These are phyloP conservation scores for Suhomyces vadensis DNA, from an alignment of 805 yeast species.

Conservation along the genomic window DNA sequence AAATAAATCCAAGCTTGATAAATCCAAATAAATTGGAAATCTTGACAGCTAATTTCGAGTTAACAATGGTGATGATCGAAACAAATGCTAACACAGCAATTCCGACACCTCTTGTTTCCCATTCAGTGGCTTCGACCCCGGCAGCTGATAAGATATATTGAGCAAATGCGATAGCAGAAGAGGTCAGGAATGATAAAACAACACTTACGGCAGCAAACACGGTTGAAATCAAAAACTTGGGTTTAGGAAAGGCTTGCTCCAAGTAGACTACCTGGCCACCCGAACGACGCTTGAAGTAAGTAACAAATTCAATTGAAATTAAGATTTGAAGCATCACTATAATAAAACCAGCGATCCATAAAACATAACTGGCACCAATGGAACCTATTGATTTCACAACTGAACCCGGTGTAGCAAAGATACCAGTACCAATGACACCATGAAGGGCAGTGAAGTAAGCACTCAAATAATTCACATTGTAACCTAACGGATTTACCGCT, in stretches of 20 bases:
- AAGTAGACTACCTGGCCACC: slow-evolving; percentile 42
- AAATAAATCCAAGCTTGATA: slow-evolving; percentile 32
- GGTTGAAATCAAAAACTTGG: slow-evolving; percentile 36
- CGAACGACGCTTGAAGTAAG: slow-evolving; percentile 36
- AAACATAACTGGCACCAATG: slow-evolving; percentile 43
- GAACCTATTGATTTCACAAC: slow-evolving; percentile 50
- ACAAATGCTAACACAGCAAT: slow-evolving; percentile 30
- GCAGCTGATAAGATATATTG: slow-evolving; percentile 35
- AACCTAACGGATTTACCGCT: slow-evolving; percentile 36
- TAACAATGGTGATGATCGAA: slow-evolving; percentile 21
- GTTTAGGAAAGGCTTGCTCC: slow-evolving; percentile 40
- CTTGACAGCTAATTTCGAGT: slow-evolving; percentile 30
- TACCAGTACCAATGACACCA: slow-evolving; percentile 76
- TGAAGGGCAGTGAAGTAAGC: slow-evolving; percentile 68
- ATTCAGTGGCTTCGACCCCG: slow-evolving; percentile 25
- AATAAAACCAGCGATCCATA: slow-evolving; percentile 45
- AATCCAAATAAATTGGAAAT: slow-evolving; percentile 36
- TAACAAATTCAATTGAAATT: slow-evolving; percentile 43
- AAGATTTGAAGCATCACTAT: slow-evolving; percentile 38
- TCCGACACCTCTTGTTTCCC: slow-evolving; percentile 40
- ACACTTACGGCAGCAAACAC: slow-evolving; percentile 40
- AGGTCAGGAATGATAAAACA: slow-evolving; percentile 35
- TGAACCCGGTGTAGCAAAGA: slow-evolving; percentile 68
- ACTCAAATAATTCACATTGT: slow-evolving; percentile 35
- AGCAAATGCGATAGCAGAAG: slow-evolving; percentile 41